Percentiles rank a stretch among this genome's conserved stretches.
phyloP scores from a whole-genome alignment of 2,329 filamentous ascomycete genomes.

The Clarireedia paspali region DNA sequence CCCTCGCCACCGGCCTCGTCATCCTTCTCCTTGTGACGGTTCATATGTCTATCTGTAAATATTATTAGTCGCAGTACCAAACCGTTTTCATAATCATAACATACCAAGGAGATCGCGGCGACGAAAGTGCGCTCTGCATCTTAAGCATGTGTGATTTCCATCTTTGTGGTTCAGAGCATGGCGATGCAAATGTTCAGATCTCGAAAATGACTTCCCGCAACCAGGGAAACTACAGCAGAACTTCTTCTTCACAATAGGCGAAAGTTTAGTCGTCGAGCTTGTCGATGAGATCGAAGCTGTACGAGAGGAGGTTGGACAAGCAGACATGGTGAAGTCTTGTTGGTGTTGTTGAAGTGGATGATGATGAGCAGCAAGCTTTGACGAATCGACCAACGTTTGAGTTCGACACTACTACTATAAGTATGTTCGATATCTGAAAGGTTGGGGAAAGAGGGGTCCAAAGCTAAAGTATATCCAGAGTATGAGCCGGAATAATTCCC shows the following conservation, averaged over 20 bases:
- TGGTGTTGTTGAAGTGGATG: background rate
- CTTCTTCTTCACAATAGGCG: conserved; percentile 24
- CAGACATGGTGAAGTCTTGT: conserved; percentile 19
- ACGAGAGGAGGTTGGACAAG: conserved; percentile 21
- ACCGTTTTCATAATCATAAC: conserved; percentile 13
- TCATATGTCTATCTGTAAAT: conserved; percentile 43
- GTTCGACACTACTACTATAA: conserved; percentile 5
- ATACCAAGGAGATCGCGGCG: conserved; percentile 47
- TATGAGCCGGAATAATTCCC: conserved; percentile 6
- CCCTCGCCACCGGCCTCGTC: conserved; percentile 41
- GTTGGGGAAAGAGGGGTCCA: conserved; percentile 10
- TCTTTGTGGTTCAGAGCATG: conserved; percentile 44
- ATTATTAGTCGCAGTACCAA: conserved; percentile 7
- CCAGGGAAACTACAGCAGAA: conserved; percentile 34
- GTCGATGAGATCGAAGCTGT: conserved; percentile 22
- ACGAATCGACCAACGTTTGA: conserved; percentile 5
- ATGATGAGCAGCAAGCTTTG: conserved; percentile 5
- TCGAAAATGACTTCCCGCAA: conserved; percentile 41
- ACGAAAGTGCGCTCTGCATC: conserved; percentile 48
- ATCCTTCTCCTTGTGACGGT: conserved; percentile 39
- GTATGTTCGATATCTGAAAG: background rate
- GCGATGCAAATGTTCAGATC: conserved; percentile 43
- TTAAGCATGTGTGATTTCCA: conserved; percentile 42
- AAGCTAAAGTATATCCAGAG: conserved; percentile 2
- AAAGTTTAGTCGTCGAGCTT: conserved; percentile 16